Conservation (phyloP, 257 asterid species). For the Nicotiana tabacum region DNA sequence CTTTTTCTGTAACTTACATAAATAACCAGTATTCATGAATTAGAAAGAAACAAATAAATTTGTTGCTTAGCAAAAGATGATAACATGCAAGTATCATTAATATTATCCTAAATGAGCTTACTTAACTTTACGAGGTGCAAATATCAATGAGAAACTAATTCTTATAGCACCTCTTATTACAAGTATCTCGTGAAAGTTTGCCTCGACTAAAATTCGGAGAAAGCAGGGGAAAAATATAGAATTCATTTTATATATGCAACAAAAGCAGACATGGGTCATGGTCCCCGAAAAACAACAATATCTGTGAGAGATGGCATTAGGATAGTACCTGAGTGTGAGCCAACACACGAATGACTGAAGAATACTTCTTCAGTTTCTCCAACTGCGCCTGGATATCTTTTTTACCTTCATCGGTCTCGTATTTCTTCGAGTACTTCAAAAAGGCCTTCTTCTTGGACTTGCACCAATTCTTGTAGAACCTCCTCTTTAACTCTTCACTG, state of each 20-base stretch:
- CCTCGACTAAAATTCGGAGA: background rate
- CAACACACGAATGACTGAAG: slow-evolving; percentile 41
- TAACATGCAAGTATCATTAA: background rate
- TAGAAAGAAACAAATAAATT: background rate
- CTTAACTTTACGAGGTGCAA: background rate
- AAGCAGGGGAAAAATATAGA: background rate
- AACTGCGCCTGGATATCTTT: slow-evolving; percentile 48
- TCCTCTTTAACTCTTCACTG: slow-evolving; percentile 56
- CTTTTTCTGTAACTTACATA: background rate
- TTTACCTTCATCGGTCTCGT: slow-evolving; percentile 55
- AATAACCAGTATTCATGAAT: background rate
- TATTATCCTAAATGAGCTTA: background rate
- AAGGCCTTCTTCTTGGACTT: slow-evolving; percentile 68
- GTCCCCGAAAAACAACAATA: background rate
- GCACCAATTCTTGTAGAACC: slow-evolving; percentile 69
- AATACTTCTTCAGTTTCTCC: slow-evolving; percentile 49
- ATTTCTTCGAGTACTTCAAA: slow-evolving; percentile 37
- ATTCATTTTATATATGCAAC: too few relatives aligned
- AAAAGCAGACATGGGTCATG: too few relatives aligned
- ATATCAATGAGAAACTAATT: background rate
- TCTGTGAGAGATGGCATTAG: background rate
- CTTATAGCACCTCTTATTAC: background rate
- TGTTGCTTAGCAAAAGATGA: background rate
- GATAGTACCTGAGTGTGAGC: slow-evolving; percentile 60
- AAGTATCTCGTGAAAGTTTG: background rate